Conservation (phyloP, 1,284 basidiomycete species). For the Papiliotrema laurentii region DNA sequence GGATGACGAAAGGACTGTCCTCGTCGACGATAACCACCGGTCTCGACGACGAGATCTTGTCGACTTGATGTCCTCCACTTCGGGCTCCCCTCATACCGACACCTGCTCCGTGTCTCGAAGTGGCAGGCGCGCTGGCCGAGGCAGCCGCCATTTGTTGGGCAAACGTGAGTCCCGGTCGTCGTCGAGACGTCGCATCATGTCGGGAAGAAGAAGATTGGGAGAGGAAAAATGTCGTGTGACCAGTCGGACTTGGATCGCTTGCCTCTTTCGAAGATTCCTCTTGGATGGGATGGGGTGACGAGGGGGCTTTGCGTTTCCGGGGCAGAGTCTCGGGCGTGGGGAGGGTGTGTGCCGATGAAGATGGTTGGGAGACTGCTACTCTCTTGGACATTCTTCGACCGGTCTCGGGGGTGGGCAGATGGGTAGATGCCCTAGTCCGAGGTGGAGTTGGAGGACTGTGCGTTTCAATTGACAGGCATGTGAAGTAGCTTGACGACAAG, state of each 20-base stretch:
- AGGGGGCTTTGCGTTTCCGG: slow-evolving; percentile 21
- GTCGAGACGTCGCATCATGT: slow-evolving; percentile 14
- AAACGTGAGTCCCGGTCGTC: slow-evolving; percentile 40
- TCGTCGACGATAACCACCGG: slow-evolving; percentile 6
- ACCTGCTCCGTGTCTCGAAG: slow-evolving; percentile 28
- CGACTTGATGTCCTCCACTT: slow-evolving; percentile 21
- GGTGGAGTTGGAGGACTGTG: slow-evolving; percentile 26
- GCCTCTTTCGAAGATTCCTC: not conserved
- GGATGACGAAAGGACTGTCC: slow-evolving; percentile 27
- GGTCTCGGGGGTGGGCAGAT: slow-evolving; percentile 40
- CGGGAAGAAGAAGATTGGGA: slow-evolving; percentile 10
- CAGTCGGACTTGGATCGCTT: slow-evolving; percentile 23
- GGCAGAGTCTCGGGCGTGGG: slow-evolving; percentile 58
- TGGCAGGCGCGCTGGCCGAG: not conserved
- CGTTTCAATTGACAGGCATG: not conserved
- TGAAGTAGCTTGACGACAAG: too few species aligned
- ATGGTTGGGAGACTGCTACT: not conserved
- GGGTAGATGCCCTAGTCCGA: slow-evolving; percentile 12
- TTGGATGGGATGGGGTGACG: not conserved
- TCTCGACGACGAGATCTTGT: slow-evolving; percentile 16
- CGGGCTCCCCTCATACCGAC: slow-evolving; percentile 40
- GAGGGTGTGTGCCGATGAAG: slow-evolving; percentile 50
- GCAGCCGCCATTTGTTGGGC: slow-evolving; percentile 40
- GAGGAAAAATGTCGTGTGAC: slow-evolving; percentile 38
- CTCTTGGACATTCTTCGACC: slow-evolving; percentile 24